These are phyloP conservation scores for Holtermanniella nyarrowii DNA, from an alignment of 768 basidiomycete genomes.

Conservation along the genomic window DNA sequence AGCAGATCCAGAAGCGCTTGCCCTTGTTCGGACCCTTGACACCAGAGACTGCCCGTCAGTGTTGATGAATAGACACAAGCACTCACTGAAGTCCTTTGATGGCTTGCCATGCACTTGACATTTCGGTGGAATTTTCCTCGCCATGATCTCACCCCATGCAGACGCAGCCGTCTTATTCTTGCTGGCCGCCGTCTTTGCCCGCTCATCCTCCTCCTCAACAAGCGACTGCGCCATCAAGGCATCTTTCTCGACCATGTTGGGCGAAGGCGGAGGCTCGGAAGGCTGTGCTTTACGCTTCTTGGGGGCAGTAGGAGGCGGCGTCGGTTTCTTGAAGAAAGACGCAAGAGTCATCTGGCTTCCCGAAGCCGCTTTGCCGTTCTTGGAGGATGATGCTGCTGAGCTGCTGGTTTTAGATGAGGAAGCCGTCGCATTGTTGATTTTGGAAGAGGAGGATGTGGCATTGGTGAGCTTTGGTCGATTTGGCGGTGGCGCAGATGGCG, in stretches of 20 bases:
- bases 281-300: neutral
- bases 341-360: conserved; percentile 23
- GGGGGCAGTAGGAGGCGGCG: conserved; percentile 9
- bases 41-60: conserved; percentile 28
- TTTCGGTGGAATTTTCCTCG: conserved; percentile 38
- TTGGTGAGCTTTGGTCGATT: neutral
- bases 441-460: neutral
- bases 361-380: conserved; percentile 2
- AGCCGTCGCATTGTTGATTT: conserved; percentile 1
- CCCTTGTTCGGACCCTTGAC: conserved; percentile 40
- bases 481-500: neutral
- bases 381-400: too few relatives aligned
- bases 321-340: conserved; percentile 27
- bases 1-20: conserved; percentile 41
- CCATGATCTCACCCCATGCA: conserved; percentile 35
- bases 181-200: conserved; percentile 9
- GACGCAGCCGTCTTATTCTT: conserved; percentile 27
- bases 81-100: conserved; percentile 37
- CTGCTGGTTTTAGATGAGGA: too few relatives aligned
- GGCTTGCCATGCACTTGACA: conserved; percentile 37
- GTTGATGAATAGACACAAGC: neutral
- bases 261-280: neutral
- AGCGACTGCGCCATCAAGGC: conserved; percentile 19
- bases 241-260: conserved; percentile 16
- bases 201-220: conserved; percentile 20